A percentile compares a stretch with the other conserved stretches of the same genome.
These are phyloP conservation scores for Ustilago loliicola DNA, from an alignment of 1,284 basidiomycete genomes.

Conservation along the genomic window DNA sequence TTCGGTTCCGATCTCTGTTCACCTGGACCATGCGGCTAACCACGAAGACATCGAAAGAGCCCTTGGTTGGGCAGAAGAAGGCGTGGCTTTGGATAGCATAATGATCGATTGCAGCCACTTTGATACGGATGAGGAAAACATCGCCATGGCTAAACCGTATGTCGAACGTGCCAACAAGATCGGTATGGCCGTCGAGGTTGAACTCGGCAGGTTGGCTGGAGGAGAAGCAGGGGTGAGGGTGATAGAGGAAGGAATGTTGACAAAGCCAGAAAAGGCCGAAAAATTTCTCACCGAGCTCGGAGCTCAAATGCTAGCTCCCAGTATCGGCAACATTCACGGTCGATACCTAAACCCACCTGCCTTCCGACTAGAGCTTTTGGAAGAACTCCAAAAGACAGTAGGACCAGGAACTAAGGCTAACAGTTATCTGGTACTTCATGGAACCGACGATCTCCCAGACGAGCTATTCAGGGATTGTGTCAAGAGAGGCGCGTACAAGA, in stretches of 20 bases:
- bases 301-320: constrained; percentile 72
- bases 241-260: constrained; percentile 72
- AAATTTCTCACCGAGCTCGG: constrained; percentile 61
- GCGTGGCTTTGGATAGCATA: constrained; percentile 40
- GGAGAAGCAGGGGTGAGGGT: constrained; percentile 73
- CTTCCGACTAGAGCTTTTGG: constrained; percentile 45
- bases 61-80: constrained; percentile 42
- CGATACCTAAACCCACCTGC: constrained; percentile 43
- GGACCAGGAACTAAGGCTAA: constrained; percentile 32
- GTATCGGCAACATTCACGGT: constrained; percentile 73
- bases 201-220: constrained; percentile 72
- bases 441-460: constrained; percentile 52
- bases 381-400: constrained; percentile 32
- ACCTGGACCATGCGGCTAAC: constrained; percentile 49
- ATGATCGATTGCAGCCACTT: constrained; percentile 54
- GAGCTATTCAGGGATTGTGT: constrained; percentile 41
- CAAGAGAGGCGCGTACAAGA: constrained; percentile 36
- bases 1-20: constrained; percentile 48
- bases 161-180: constrained; percentile 61
- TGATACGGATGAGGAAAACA: constrained; percentile 55
- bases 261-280: constrained; percentile 69
- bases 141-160: constrained; percentile 46
- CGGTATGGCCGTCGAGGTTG: constrained; percentile 73
- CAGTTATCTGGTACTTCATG: constrained; percentile 45
- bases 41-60: constrained; percentile 49